Evolutionary conservation across 345 rosid species (phyloP), one percentile per base, ranked within the genome.

Genomic region (Garcia nutans): DNA sequence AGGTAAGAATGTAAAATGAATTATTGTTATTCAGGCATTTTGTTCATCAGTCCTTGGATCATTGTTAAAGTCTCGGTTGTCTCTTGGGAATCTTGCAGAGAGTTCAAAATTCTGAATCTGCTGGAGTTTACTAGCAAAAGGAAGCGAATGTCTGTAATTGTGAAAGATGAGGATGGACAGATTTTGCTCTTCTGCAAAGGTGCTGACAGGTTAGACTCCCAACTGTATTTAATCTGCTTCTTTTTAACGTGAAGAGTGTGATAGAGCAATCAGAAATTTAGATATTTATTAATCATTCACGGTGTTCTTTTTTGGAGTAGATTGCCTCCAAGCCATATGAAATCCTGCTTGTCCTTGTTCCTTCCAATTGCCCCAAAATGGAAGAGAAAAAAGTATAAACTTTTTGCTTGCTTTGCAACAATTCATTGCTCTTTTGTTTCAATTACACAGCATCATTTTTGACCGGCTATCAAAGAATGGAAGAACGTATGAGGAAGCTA

Each of bases 61-160:
- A 56, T 77, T 62, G 64, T 57, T 68, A 61, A 65, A 52, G 62
- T 65, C 79, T 74, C 66, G 47, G 78, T 24, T 74, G 56, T 75
- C 65, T 76, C 68, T 44, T 63, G 50, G 28, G 47, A 70, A 74
- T 85, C 57, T 76, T 82, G 70, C 94, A 96, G 99, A 85, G 98
- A 93, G 88, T 96, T 79, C 85, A 93, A 90, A 84, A 83, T 96
- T 85, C 91, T 96, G 75, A 93, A 88, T 83, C 78, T 87, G 81
- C 83, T 96, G 90, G 99, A 93, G 68, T 96, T 96, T 78, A 96
- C 97, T 2, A 96, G 99, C 89, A 92, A 90, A 87, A 90, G 99
- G 83, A 96, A 96, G 86, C 83, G 99, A 77, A 96, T 96, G 99
- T 84, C 98, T 1, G 99, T 96, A 12, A 87, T 96, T 75, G 89